Conservation (phyloP, 768 basidiomycete genomes). For the Lentinula guzmanii region DNA sequence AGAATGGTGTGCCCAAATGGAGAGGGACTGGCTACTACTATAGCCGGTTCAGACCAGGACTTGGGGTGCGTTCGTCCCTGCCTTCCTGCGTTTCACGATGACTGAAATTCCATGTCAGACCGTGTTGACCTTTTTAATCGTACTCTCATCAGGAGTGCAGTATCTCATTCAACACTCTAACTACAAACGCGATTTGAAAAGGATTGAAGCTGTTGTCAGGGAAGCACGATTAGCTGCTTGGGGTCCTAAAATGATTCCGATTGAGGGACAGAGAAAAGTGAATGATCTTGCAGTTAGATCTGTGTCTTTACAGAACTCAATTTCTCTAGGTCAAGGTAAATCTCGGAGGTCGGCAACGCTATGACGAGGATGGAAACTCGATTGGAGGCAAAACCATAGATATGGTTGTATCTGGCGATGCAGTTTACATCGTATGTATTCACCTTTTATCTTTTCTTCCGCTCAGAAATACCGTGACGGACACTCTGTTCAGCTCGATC, state of each 20-base stretch:
- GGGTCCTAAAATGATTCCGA: conserved; percentile 69
- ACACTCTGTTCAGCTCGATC: conserved; percentile 44
- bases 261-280: conserved; percentile 66
- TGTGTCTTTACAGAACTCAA: background rate
- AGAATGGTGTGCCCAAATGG: conserved; percentile 97
- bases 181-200: conserved; percentile 63
- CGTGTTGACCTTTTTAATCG: conserved; percentile 69
- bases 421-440: conserved; percentile 69
- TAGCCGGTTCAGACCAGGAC: conserved; percentile 89
- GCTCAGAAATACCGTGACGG: background rate
- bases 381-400: conserved; percentile 53
- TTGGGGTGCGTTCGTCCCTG: conserved; percentile 52
- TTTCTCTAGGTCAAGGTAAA: conserved; percentile 61
- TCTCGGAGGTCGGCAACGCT: conserved; percentile 44
- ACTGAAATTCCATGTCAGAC: conserved; percentile 33
- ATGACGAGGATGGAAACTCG: conserved; percentile 52
- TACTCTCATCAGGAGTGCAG: conserved; percentile 79
- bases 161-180: conserved; percentile 75
- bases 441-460: background rate
- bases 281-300: conserved; percentile 9
- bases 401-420: conserved; percentile 72
- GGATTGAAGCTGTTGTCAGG: conserved; percentile 54
- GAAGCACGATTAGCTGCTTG: conserved; percentile 74
- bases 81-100: conserved; percentile 1
- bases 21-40: conserved; percentile 97